Base-by-base conservation (phyloP, 2,329 filamentous ascomycete genomes). In the Colletotrichum destructivum region DNA sequence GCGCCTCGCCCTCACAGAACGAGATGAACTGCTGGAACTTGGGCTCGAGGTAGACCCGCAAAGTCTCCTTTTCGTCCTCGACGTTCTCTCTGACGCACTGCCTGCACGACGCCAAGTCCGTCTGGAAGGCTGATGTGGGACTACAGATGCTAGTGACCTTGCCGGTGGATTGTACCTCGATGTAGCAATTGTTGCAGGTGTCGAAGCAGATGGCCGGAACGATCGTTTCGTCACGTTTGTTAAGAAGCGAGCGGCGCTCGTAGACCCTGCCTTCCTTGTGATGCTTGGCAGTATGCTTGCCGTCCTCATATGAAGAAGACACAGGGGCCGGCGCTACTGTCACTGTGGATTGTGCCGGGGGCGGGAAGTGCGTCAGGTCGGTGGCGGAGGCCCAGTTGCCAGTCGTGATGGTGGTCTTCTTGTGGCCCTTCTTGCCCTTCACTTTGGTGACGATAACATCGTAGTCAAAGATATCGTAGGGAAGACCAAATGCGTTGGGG, bases 401-500 rank as follows among this genome's bases (percentile, higher is more conserved):
- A 0, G 88, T 90, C 0, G 83, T 84, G 62, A 85, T 80, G 1
- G 87, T 89, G 0, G 80, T 84, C 12, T 79, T 76, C 15, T 78
- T 76, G n/a, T 78, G 78, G 2, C 81, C 77, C 12, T 80, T 77
- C 2, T 71, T 71, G 35, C 81, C 82, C 38, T 81, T 75, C 8
- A 82, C 66, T 2, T 81, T 77, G 66, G 80, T 81, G 6, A 83
- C 75, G 13, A 84, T 75, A 1, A 82, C 75, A 6, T 86, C 76
- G 31, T 84, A 80, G 23, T 85, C 83, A 72, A 92, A 93, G 21
- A 93, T 90, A 52, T 87, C 87, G 70, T 89, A 91, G 61, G 84
- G 87, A 18, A 93, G 82, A 5, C 91, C 91, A 69, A 93, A 94
- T 0, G 84, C 84, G 1, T 83, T 78, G 0, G 92, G 89, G 66